These are phyloP conservation scores for Trichophyton mentagrophytes DNA, from an alignment of 2,329 filamentous ascomycete genomes.

Conservation along the genomic window DNA sequence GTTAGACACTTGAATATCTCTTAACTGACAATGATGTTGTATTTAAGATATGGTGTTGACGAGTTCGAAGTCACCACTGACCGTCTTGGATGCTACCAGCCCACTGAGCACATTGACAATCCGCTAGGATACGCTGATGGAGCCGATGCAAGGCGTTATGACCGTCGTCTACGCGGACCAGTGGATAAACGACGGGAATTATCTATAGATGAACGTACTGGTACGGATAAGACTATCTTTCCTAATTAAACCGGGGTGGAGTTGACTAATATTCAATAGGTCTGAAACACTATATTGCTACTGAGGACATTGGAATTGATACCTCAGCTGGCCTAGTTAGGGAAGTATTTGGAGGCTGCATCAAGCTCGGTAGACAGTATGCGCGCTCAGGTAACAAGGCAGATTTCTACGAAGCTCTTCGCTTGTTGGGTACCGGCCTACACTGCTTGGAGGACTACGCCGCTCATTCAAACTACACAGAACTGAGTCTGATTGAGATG, in stretches of 20 bases:
- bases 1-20: neutral
- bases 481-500: constrained; percentile 76
- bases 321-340: constrained; percentile 70
- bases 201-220: constrained; percentile 59
- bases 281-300: constrained; percentile 90
- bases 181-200: constrained; percentile 69
- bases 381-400: constrained; percentile 50
- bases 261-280: constrained; percentile 24
- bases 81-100: constrained; percentile 66
- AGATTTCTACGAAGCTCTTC: constrained; percentile 78
- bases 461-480: constrained; percentile 86
- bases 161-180: constrained; percentile 66
- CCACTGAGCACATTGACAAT: constrained; percentile 72
- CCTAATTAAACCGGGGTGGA: neutral
- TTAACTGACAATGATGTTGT: neutral
- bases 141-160: constrained; percentile 68
- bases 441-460: constrained; percentile 90
- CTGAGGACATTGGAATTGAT: constrained; percentile 63
- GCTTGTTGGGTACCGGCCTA: constrained; percentile 72
- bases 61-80: constrained; percentile 78
- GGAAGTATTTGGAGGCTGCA: constrained; percentile 57
- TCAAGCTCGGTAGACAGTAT: constrained; percentile 70
- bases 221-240: constrained; percentile 26
- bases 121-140: constrained; percentile 81
- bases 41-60: constrained; percentile 46